Percentiles rank a stretch among this genome's conserved stretches.
phyloP scores from a whole-genome alignment of 2,329 filamentous ascomycete genomes.

The Penicillium glabrum region DNA sequence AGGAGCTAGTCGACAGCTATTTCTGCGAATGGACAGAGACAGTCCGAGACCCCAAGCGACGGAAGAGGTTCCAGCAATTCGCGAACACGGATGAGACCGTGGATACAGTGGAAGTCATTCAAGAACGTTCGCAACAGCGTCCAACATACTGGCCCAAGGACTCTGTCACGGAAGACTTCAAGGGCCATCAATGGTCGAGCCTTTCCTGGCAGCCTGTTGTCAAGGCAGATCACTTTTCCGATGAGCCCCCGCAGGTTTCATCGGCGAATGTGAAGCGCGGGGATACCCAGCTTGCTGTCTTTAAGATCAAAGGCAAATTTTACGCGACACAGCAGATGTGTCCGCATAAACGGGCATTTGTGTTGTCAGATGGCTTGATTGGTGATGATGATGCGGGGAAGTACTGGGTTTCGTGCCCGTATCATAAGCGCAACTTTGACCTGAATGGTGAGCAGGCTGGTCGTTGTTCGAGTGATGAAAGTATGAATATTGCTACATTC shows the following conservation, averaged over 20 bases:
- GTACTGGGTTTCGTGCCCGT: slow-evolving; percentile 84
- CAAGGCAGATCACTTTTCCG: slow-evolving; percentile 66
- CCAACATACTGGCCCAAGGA: slow-evolving; percentile 77
- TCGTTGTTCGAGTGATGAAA: slow-evolving; percentile 70
- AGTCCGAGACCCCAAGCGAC: slow-evolving; percentile 66
- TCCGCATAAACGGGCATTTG: slow-evolving; percentile 85
- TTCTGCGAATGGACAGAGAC: slow-evolving; percentile 93
- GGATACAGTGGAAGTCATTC: slow-evolving; percentile 67
- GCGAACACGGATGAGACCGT: slow-evolving; percentile 74
- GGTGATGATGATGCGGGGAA: slow-evolving; percentile 61
- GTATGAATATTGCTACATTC: slow-evolving; percentile 80
- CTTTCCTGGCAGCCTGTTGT: slow-evolving; percentile 80
- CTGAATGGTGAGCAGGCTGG: slow-evolving; percentile 66
- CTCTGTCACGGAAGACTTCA: slow-evolving; percentile 69
- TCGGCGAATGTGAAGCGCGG: slow-evolving; percentile 78
- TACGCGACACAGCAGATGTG: slow-evolving; percentile 94
- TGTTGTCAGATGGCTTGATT: slow-evolving; percentile 81
- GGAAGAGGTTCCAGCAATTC: slow-evolving; percentile 76
- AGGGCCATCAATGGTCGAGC: slow-evolving; percentile 62
- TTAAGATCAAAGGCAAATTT: slow-evolving; percentile 76
- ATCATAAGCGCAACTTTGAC: slow-evolving; percentile 88
- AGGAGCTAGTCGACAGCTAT: slow-evolving; percentile 76
- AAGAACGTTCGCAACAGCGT: slow-evolving; percentile 70
- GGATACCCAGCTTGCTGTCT: slow-evolving; percentile 85
- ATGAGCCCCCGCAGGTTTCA: slow-evolving; percentile 66